Base-by-base conservation (phyloP, 306 rosid species). In the Trifolium pratense region DNA sequence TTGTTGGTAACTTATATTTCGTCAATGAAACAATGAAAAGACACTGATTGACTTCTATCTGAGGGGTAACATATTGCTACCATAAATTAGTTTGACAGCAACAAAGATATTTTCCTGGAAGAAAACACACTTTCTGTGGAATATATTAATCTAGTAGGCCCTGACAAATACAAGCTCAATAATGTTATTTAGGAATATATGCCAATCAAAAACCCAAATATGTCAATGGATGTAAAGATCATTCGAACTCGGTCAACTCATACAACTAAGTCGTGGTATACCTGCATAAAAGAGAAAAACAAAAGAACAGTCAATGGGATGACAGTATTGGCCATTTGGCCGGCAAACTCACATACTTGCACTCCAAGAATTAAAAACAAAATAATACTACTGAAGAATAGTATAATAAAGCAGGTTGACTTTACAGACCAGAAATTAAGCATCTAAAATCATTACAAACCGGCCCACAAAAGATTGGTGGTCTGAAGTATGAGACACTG, bases 21-120 rank as follows among this genome's bases (percentile, higher is more conserved):
- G 9, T 73, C 74, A 12, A 74, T 5, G 72, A 62, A 82, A 63
- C 78, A 74, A 65, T 42, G 60, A 66, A 20, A 15, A 34, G 70
- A 46, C 32, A 46, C 10, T 13, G n/a, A 23, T 51, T 66, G 26
- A 36, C 62, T 74, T 66, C 57, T 78, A 56, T 60, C 13, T 18
- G 10, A 2, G 17, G 34, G 31, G 26, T 29, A 40, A 40, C 21
- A 51, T 29, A 37, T 40, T 55, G 67, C 57, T 40, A 23, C 43
- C 13, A 56, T 20, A 40, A 55, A 62, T 9, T 26, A 71, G 60
- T 72, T 56, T 66, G 56, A 51, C 64, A 45, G 48, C 25, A 73
- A 56, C 15, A 4, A 34, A 74, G 29, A 63, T 16, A 62, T 62
- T 6, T 63, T 14, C 37, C 40, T 5, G 53, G 3, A 17, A 53